A percentile compares a stretch with the other conserved stretches of the same genome.
Evolutionary conservation across 352 stramenopile genomes (phyloP).

Genomic region (Pythium sukuiense): DNA sequence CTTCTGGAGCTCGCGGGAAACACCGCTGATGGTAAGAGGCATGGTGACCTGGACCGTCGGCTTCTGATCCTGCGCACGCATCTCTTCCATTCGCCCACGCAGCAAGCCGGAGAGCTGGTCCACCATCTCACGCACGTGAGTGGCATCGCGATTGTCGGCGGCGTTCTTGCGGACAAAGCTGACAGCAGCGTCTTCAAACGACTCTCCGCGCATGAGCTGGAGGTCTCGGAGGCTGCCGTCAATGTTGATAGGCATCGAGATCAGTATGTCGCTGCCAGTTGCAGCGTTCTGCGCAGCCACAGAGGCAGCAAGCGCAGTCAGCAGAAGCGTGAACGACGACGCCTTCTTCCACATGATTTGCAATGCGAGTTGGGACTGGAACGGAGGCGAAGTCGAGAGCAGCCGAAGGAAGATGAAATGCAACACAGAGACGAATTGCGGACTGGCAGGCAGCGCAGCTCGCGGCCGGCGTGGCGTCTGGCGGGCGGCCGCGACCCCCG

Average conservation of each 20-base stretch:
- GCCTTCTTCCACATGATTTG: constrained; percentile 26
- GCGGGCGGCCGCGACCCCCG: background rate
- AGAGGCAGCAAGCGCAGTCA: constrained; percentile 15
- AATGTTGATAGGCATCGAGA: constrained; percentile 67
- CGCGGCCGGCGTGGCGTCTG: background rate
- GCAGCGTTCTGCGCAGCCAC: constrained; percentile 34
- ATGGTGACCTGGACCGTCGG: constrained; percentile 59
- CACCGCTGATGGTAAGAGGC: constrained; percentile 55
- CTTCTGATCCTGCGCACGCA: constrained; percentile 32
- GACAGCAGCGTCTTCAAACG: constrained; percentile 55
- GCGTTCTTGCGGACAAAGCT: constrained; percentile 67
- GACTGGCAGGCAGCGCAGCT: constrained; percentile 11
- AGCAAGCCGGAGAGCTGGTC: constrained; percentile 68
- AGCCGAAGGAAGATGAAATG: constrained; percentile 2
- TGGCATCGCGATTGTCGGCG: constrained; percentile 44
- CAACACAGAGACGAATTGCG: constrained; percentile 18
- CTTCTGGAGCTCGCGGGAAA: constrained; percentile 51
- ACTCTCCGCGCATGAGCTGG: constrained; percentile 69
- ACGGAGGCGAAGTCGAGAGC: background rate
- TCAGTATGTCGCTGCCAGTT: constrained; percentile 44
- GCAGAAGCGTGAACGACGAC: constrained; percentile 15
- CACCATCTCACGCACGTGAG: constrained; percentile 52
- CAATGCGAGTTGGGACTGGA: background rate
- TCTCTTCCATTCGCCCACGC: constrained; percentile 58
- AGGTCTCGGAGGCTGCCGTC: constrained; percentile 62